Evolutionary conservation across 2,329 filamentous ascomycete species (phyloP), one percentile per base, ranked within the genome.

Genomic region (Colletotrichum sp.): DNA sequence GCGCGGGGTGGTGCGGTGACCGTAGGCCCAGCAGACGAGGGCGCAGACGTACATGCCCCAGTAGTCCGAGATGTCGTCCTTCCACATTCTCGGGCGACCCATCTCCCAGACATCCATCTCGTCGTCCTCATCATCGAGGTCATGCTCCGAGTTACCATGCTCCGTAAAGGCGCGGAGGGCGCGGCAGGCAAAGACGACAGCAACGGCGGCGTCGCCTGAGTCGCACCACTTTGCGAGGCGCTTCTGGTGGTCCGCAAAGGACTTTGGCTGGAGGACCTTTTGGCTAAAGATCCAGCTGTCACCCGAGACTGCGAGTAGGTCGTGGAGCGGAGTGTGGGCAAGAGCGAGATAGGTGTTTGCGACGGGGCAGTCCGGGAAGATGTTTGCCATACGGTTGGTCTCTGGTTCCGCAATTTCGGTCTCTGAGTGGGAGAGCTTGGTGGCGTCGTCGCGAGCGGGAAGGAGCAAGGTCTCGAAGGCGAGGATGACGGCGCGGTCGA

Each of bases 11-110:
- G 76, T 76, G 12, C 81, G 81, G 72, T 89, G 84, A 4, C 87
- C 86, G 77, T 89, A 90, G 1, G 90, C 90, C 91, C 91, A 93
- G 83, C 89, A 91, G 77, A 92, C 89, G 66, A 93, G 85, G 9
- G 89, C 85, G 77, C 90, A 91, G 9, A 90, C 88, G 79, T 92
- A 92, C 65, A 92, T 79, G 36, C 84, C 87, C 90, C 90, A 91
- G 79, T 89, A 90, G 77, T 90, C 86, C 3, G 87, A 88, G 57
- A 91, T 83, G 68, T 88, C 85, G 21, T 77, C 80, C 72, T 83
- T 81, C 79, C 80, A 81, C 44, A 63, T 76, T 67, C 52, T 57
- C 69, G 72, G 72, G 26, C 77, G 66, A 21, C 64, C 70, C 32
- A 36, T 68, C 18, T 67, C 76, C 67, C 75, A 75, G 6, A 57